Evolutionary conservation across 805 yeast genomes (phyloP).

Genomic region (Danielozyma ontarioensis): DNA sequence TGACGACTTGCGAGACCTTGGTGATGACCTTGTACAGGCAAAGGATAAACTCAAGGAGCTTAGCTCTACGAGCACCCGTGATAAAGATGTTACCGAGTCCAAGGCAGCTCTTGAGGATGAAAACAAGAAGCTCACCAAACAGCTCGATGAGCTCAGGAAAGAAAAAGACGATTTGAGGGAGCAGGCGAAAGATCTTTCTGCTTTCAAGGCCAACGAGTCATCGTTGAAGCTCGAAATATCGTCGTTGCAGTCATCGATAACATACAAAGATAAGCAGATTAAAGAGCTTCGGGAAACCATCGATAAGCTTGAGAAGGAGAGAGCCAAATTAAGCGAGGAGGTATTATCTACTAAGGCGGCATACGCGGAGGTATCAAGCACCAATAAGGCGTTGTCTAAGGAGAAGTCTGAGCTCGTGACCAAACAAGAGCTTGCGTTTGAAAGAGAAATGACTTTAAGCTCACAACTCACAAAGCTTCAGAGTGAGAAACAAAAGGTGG

Average conservation of each 20-base stretch:
- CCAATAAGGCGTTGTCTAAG: constrained; percentile 28
- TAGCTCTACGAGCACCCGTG: constrained; percentile 1
- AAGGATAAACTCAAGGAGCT: constrained; percentile 50
- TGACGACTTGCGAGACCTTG: constrained; percentile 74
- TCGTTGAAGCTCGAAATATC: constrained; percentile 46
- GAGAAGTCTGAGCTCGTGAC: constrained; percentile 37
- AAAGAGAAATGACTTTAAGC: constrained; percentile 23
- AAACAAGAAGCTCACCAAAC: constrained; percentile 8
- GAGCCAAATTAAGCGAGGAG: constrained; percentile 32
- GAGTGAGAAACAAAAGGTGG: constrained; percentile 36
- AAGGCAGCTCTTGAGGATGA: constrained; percentile 10
- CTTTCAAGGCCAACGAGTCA: constrained; percentile 33
- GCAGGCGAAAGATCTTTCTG: constrained; percentile 23
- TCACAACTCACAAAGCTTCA: constrained; percentile 37
- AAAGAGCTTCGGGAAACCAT: constrained; percentile 31
- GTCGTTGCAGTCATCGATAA: constrained; percentile 38
- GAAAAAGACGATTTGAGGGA: constrained; percentile 38
- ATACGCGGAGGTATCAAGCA: constrained; percentile 33
- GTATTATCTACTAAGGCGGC: constrained; percentile 37
- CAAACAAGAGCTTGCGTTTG: constrained; percentile 36
- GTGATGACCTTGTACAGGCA: constrained; percentile 72
- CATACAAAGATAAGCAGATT: constrained; percentile 40
- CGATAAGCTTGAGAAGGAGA: constrained; percentile 31
- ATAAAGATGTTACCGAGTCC: background rate
- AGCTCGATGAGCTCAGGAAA: constrained; percentile 15